Percentiles rank a stretch among this genome's conserved stretches.
These are phyloP conservation scores for Helotiales sp. DNA, from an alignment of 2,329 filamentous ascomycete species.

Conservation along the genomic window DNA sequence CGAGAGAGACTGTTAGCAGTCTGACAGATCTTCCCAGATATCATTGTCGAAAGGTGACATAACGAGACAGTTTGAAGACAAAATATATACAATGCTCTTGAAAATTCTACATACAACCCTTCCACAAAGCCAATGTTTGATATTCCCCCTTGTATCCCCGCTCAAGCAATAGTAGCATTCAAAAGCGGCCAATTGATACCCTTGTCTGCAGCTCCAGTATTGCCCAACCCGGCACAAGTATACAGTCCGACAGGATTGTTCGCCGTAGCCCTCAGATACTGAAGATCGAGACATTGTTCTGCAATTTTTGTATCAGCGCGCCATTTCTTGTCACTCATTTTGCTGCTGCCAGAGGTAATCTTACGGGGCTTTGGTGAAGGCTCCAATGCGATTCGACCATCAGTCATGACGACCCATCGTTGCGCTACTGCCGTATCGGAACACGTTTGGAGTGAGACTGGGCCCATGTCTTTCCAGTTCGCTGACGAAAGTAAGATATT, in stretches of 20 bases:
- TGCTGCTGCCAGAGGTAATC: not conserved
- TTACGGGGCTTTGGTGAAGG: constrained; percentile 27
- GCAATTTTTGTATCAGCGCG: constrained; percentile 8
- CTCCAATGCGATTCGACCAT: constrained; percentile 27
- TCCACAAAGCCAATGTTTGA: no score
- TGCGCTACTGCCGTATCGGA: constrained; percentile 14
- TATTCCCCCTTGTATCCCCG: no score
- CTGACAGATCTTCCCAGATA: no score
- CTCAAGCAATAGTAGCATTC: constrained; percentile 21
- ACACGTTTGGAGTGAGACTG: constrained; percentile 22
- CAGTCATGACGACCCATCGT: constrained; percentile 30
- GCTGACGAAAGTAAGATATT: not conserved
- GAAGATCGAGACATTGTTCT: constrained; percentile 32
- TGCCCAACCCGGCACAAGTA: constrained; percentile 25
- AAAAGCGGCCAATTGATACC: constrained; percentile 32
- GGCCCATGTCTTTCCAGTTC: constrained; percentile 33
- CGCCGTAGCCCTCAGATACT: constrained; percentile 26
- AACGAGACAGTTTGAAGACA: no score
- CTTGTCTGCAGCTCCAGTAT: constrained; percentile 28
- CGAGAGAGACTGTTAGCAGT: no score
- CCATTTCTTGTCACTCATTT: not conserved
- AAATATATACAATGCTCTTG: no score
- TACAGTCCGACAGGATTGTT: constrained; percentile 32
- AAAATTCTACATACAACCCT: no score
- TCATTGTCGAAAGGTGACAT: no score